These are phyloP conservation scores for Begonia loranthoides DNA, from an alignment of 306 rosid genomes.

Conservation along the genomic window DNA sequence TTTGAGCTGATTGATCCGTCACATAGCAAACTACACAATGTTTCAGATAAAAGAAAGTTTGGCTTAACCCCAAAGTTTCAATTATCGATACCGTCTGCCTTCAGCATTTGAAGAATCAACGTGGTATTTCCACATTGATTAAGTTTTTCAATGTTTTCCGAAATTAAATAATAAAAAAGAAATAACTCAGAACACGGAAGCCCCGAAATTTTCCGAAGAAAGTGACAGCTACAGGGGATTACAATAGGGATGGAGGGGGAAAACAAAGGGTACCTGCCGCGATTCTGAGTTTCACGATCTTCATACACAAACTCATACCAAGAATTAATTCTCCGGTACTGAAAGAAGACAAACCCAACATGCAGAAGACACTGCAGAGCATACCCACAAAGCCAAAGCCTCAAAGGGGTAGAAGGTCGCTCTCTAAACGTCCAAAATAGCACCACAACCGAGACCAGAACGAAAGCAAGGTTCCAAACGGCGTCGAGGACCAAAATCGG, in stretches of 20 bases:
- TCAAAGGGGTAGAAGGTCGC: constrained; percentile 55
- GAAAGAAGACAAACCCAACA: constrained; percentile 40
- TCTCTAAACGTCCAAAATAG: constrained; percentile 44
- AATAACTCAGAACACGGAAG: not conserved
- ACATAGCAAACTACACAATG: no score
- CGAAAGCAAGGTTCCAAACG: constrained; percentile 65
- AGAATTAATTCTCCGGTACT: constrained; percentile 19
- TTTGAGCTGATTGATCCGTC: no score
- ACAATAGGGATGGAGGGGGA: not conserved
- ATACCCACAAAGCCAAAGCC: constrained; percentile 63
- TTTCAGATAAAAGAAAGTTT: no score
- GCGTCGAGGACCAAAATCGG: constrained; percentile 51
- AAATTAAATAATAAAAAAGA: no score
- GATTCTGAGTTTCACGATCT: constrained; percentile 15
- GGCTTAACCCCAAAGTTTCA: not conserved
- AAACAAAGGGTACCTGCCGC: constrained; percentile 22
- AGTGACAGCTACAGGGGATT: not conserved
- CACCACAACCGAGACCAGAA: constrained; percentile 40
- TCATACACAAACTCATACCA: constrained; percentile 11
- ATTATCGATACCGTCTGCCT: not conserved
- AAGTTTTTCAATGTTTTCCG: not conserved
- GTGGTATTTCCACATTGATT: not conserved
- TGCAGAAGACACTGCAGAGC: constrained; percentile 51
- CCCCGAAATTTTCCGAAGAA: not conserved
- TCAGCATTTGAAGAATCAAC: not conserved